Conservation (phyloP, 2,329 filamentous ascomycete species). For the Hypomyces rosellus region DNA sequence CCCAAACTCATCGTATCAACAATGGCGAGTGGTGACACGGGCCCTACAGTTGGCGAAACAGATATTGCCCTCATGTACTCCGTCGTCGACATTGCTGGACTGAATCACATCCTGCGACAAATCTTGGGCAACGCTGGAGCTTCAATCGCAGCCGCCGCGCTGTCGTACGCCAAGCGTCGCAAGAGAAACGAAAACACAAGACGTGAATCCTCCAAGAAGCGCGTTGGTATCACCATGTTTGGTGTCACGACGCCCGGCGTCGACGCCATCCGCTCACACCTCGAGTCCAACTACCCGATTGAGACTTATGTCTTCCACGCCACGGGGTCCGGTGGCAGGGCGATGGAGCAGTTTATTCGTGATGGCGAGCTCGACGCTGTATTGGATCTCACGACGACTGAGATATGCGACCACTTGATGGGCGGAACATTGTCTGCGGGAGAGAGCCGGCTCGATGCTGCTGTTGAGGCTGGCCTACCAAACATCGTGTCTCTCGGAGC, state of each 20-base stretch:
- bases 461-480: conserved; percentile 51
- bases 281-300: conserved; percentile 39
- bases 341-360: conserved; percentile 59
- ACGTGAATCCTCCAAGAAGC: conserved; percentile 28
- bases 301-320: conserved; percentile 65
- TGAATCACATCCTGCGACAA: conserved; percentile 51
- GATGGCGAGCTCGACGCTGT: conserved; percentile 57
- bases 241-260: conserved; percentile 65
- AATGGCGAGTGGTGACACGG: conserved; percentile 60
- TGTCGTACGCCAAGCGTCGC: conserved; percentile 29
- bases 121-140: conserved; percentile 58
- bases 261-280: conserved; percentile 43
- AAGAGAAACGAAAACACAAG: conserved; percentile 5
- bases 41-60: conserved; percentile 58
- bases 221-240: conserved; percentile 66
- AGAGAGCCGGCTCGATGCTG: conserved; percentile 48
- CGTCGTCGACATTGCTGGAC: conserved; percentile 63
- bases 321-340: conserved; percentile 60
- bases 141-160: conserved; percentile 53
- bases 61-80: conserved; percentile 67
- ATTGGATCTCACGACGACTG: conserved; percentile 65
- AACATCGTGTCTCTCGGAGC: conserved; percentile 44
- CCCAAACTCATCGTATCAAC: conserved; percentile 67
- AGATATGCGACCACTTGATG: conserved; percentile 57
- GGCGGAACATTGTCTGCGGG: conserved; percentile 60